Evolutionary conservation across 2,329 filamentous ascomycete species (phyloP), one percentile per base, ranked within the genome.

Genomic region (Talaromyces sp.): DNA sequence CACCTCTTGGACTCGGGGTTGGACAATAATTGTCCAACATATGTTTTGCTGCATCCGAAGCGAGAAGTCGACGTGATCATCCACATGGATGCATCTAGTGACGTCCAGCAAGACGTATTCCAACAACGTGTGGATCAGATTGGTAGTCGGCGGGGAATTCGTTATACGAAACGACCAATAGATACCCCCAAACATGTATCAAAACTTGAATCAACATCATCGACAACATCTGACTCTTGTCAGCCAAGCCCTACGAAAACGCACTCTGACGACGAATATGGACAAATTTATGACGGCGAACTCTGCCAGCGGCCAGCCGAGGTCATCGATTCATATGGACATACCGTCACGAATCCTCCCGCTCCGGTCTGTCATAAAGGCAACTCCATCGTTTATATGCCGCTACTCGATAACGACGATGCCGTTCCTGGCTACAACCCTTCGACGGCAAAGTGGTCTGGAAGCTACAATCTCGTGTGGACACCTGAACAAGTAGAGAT

Each of bases 401-500:
- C 56, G 6, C 56, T 62, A 6, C 60, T 62, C 7, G 19, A 41
- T 9, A 62, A 62, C 35, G 60, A 62, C 14, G 56, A 56, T 49
- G 60, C 43, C 1, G 60, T 46, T n/a, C 52, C 56, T 24, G 52
- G 52, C 17, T 62, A 56, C 11, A 51, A 62, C 38, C 56, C 60
- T n/a, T 62, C 60, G 21, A 62, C 56, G 10, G 53, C 60, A 7
- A 59, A 62, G 26, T 62, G 52, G 56, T 62, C 60, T 24, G 60
- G 60, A 17, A 62, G 56, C 35, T 62, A 62, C 31, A 62, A 62
- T 38, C 56, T 62, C 19, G 60, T 62, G 24, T 62, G 60, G 60
- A 59, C 56, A 3, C 56, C 56, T 11, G 56, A 58, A 9, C 56
- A 62, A 32, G 54, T 62, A 9, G 60, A 62, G n/a, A 62, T 49